These are phyloP conservation scores for Colletotrichum eleusines DNA, from an alignment of 2,329 filamentous ascomycete species.

Conservation along the genomic window DNA sequence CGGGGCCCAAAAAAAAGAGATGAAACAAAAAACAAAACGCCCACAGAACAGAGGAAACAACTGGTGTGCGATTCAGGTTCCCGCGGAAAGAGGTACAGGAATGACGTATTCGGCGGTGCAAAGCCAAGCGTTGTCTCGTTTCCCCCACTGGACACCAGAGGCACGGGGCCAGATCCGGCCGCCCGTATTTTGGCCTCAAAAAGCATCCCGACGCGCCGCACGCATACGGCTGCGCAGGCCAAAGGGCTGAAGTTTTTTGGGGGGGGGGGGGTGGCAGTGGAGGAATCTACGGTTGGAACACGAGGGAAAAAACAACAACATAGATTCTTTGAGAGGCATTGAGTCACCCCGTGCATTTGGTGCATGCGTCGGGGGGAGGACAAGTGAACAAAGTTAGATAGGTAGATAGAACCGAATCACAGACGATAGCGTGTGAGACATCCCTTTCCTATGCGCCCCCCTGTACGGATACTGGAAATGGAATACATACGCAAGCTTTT, in stretches of 20 bases:
- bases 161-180: constrained; percentile 1
- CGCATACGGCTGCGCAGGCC: neutral
- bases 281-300: constrained; percentile 10
- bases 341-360: neutral
- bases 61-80: neutral
- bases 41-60: neutral
- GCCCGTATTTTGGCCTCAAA: constrained; percentile 11
- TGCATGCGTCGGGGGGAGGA: neutral
- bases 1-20: neutral
- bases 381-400: neutral
- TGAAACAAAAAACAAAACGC: neutral
- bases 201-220: neutral
- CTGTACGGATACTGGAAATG: too few relatives aligned
- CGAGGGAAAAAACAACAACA: neutral
- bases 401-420: constrained; percentile 6
- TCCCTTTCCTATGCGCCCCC: neutral
- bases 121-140: constrained; percentile 10
- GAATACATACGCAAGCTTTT: neutral
- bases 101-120: constrained; percentile 13
- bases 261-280: too few relatives aligned
- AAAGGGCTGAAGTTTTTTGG: too few relatives aligned
- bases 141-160: neutral
- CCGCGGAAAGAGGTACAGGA: constrained; percentile 4
- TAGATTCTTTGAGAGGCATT: neutral
- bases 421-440: constrained; percentile 3